Percentiles rank a stretch among this genome's conserved stretches.
Evolutionary conservation across 2,329 filamentous ascomycete genomes (phyloP).

Genomic region (Fusarium solani-melongenae): DNA sequence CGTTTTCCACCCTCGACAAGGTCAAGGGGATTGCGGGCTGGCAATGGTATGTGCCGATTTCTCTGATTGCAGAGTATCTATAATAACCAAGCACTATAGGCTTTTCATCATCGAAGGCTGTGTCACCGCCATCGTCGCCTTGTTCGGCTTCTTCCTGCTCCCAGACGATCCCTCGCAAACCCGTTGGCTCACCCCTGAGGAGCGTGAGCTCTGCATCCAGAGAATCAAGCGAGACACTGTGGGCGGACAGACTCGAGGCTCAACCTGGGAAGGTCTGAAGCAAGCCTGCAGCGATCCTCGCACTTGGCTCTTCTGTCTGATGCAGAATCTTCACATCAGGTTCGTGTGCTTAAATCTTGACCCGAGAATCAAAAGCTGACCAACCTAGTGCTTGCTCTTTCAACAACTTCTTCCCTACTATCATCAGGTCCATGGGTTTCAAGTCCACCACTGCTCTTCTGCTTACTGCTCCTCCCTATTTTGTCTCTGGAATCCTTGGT

Average conservation of each 20-base stretch:
- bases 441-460: slow-evolving; percentile 29
- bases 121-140: slow-evolving; percentile 31
- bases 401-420: slow-evolving; percentile 36
- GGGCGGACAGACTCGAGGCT: slow-evolving; percentile 17
- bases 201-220: slow-evolving; percentile 51
- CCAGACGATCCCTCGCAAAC: slow-evolving; percentile 53
- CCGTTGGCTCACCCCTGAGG: slow-evolving; percentile 54
- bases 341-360: neutral
- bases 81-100: slow-evolving; percentile 45
- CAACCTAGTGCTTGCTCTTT: slow-evolving; percentile 25
- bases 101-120: slow-evolving; percentile 70
- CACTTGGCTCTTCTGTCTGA: slow-evolving; percentile 25
- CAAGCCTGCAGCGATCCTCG: slow-evolving; percentile 21
- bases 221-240: slow-evolving; percentile 55
- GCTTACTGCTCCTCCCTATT: slow-evolving; percentile 37
- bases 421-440: slow-evolving; percentile 34
- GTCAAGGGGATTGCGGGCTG: slow-evolving; percentile 66
- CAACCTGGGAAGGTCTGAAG: slow-evolving; percentile 22
- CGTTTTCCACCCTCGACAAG: slow-evolving; percentile 55
- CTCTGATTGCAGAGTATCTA: neutral
- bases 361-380: neutral
- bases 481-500: slow-evolving; percentile 27
- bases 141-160: slow-evolving; percentile 39
- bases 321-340: slow-evolving; percentile 30
- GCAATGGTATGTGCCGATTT: slow-evolving; percentile 51